These are phyloP conservation scores for Pseudisothecium myosuroides DNA, from an alignment of 225 moss, liverwort and hornwort species.

Conservation along the genomic window DNA sequence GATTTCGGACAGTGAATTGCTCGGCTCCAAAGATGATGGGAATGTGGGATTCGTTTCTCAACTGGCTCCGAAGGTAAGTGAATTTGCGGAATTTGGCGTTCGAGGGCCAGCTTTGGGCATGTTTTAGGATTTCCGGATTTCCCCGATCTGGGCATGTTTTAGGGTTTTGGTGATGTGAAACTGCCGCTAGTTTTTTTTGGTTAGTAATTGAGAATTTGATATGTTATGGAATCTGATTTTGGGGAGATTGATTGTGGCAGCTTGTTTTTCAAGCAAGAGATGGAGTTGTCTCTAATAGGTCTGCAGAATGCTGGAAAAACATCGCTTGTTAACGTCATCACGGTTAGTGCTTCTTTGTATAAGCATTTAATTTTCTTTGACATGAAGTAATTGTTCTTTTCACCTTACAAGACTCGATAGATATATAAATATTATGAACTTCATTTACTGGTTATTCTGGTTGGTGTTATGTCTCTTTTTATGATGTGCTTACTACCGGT, in stretches of 20 bases:
- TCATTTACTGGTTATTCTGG: neutral
- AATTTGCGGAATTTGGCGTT: neutral
- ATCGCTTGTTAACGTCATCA: constrained; percentile 89
- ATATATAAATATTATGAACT: neutral
- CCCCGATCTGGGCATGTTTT: neutral
- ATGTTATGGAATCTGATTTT: neutral
- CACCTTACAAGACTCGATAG: neutral
- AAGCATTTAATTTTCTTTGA: neutral
- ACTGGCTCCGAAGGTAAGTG: constrained; percentile 88
- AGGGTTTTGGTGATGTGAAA: neutral
- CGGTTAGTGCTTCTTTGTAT: constrained; percentile 29
- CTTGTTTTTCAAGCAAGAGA: constrained; percentile 98
- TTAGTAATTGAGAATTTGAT: neutral
- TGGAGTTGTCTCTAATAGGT: constrained; percentile 94
- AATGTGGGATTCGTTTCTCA: constrained; percentile 85
- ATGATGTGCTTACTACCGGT: neutral
- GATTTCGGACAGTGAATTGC: neutral
- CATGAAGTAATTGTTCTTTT: neutral
- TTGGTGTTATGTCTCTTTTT: neutral
- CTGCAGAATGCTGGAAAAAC: constrained; percentile 97
- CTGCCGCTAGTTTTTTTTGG: neutral
- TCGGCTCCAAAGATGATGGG: constrained; percentile 36
- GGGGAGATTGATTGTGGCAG: constrained; percentile 22
- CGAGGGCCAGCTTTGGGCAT: neutral
- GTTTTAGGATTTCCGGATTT: neutral